Evolutionary conservation across 192 early-diverging fungal genomes (phyloP), one percentile per base, ranked within the genome.

Genomic region (Funneliformis mosseae): DNA sequence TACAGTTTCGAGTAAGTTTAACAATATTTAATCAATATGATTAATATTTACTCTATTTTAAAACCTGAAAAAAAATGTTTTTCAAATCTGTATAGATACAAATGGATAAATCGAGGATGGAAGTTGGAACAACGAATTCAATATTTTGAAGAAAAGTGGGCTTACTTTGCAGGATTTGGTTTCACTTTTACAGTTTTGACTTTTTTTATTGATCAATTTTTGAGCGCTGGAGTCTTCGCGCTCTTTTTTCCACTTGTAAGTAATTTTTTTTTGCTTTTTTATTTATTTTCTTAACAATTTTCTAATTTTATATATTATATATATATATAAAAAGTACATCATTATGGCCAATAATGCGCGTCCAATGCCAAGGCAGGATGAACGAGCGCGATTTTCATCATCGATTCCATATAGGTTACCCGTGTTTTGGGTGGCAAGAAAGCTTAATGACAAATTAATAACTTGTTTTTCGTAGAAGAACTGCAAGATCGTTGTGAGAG

Each of bases 101-200:
- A 84, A 74, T 89, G 88, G 88, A 77, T 77, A 46, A 83, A 84
- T 70, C 43, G 81, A 73, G 87, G 88, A 11, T 92, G 90, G 91
- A 72, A 82, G 21, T 66, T 92, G 21, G 82, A 90, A 62, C 78
- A 83, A 77, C 68, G 84, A 61, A 80, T 91, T 18, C 88, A 86
- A 12, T 90, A 88, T 71, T 85, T 92, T 78, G 91, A 92, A 83
- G 67, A 73, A 61, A 82, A 82, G 10, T 92, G 89, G 91, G 82
- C 86, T 23, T 92, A 92, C 66, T 92, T 91, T 83, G 50, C 84
- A 21, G 91, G 91, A 46, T 92, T 92, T 81, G 90, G 89, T 4
- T 81, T 90, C 18, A 84, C 85, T 0, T 83, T 82, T 64, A 85
- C 89, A 3, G 12, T 82, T 16, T 50, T 80, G 21, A 89, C 88